Evolutionary conservation across 23 red algal species (phyloP).

Genomic region (Gracilaria gracilis): DNA sequence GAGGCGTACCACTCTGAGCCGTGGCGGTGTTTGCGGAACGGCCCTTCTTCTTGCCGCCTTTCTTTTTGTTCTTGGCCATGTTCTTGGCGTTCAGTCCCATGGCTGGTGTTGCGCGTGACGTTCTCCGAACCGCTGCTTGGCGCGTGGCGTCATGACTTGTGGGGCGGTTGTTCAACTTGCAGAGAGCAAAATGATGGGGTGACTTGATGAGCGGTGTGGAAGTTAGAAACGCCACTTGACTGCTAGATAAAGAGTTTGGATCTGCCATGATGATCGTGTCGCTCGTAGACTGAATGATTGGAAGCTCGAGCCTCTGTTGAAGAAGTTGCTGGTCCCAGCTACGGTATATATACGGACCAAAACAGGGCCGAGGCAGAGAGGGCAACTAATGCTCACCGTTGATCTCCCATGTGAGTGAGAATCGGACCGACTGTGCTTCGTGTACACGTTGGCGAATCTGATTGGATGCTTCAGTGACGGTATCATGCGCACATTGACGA

Average conservation of each 20-base stretch:
- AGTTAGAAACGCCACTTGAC: neutral
- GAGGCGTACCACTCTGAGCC: conserved; percentile 36
- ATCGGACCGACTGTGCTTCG: too few relatives aligned
- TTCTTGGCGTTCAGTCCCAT: conserved; percentile 95
- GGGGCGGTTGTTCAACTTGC: neutral
- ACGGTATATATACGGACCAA: too few relatives aligned
- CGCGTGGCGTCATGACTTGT: neutral
- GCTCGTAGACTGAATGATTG: neutral
- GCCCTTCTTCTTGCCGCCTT: conserved; percentile 24
- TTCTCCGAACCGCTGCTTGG: neutral
- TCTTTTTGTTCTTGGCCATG: conserved; percentile 81
- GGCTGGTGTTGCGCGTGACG: neutral
- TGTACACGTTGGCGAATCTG: too few relatives aligned
- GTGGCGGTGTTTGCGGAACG: neutral
- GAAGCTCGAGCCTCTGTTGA: too few relatives aligned
- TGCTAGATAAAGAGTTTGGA: neutral
- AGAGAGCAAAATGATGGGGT: neutral
- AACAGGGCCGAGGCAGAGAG: too few relatives aligned
- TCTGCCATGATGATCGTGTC: neutral
- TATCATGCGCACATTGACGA: too few relatives aligned
- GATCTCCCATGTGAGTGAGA: too few relatives aligned
- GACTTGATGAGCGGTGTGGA: conserved; percentile 12
- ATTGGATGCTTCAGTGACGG: too few relatives aligned
- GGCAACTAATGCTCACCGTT: too few relatives aligned
- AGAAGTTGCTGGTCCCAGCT: too few relatives aligned